These are phyloP conservation scores for Polyporus tsugae DNA, from an alignment of 1,284 basidiomycete species.

Conservation along the genomic window DNA sequence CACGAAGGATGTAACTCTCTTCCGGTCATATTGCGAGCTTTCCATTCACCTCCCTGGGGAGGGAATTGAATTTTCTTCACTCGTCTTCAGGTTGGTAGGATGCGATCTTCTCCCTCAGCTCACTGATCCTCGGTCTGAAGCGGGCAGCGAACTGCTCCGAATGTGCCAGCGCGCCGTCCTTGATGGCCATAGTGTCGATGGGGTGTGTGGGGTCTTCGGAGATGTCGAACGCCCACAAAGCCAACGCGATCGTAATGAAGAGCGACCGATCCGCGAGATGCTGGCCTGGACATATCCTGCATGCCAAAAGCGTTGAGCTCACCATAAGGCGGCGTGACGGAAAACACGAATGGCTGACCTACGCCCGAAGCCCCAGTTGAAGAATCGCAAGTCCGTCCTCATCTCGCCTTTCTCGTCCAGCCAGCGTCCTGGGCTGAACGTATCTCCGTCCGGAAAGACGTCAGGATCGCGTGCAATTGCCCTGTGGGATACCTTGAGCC, in stretches of 20 bases:
- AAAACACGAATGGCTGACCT: slow-evolving; percentile 47
- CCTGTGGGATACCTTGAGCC: no score
- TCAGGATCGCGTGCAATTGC: slow-evolving; percentile 65
- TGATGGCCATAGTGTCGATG: slow-evolving; percentile 65
- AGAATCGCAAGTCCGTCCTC: slow-evolving; percentile 56
- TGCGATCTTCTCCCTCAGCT: slow-evolving; percentile 22
- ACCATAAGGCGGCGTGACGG: background rate
- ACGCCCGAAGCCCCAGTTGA: slow-evolving; percentile 66
- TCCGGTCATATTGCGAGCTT: background rate
- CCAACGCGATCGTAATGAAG: slow-evolving; percentile 63
- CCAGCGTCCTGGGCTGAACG: slow-evolving; percentile 67
- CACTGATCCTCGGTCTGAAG: slow-evolving; percentile 45
- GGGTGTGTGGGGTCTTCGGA: slow-evolving; percentile 54
- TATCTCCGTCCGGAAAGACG: slow-evolving; percentile 65
- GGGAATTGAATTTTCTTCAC: background rate
- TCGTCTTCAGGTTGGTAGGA: slow-evolving; percentile 22
- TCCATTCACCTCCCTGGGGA: background rate
- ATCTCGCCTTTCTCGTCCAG: slow-evolving; percentile 56
- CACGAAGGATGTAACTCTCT: background rate
- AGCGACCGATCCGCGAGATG: slow-evolving; percentile 65
- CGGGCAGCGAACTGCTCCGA: slow-evolving; percentile 60
- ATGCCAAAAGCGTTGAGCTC: background rate
- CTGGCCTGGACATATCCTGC: slow-evolving; percentile 65
- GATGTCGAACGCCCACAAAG: slow-evolving; percentile 69
- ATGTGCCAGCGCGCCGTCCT: slow-evolving; percentile 63